Evolutionary conservation across 2,329 filamentous ascomycete species (phyloP).

Genomic region (Monosporascus sp.): DNA sequence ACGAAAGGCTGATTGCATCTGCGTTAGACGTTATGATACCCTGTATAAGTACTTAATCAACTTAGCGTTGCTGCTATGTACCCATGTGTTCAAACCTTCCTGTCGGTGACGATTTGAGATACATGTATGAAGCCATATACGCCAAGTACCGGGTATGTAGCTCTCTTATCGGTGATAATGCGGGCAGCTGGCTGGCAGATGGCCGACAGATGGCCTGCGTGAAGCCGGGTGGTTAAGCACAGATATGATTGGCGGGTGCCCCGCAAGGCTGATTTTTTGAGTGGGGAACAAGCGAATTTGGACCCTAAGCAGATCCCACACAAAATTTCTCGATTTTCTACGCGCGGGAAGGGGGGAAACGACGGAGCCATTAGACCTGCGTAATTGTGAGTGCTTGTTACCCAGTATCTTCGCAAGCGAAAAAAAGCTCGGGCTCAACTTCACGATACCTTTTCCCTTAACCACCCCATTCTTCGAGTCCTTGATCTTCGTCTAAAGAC

Average conservation of each 20-base stretch:
- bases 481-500: slow-evolving; percentile 9
- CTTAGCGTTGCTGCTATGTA: background rate
- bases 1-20: background rate
- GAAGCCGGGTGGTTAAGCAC: background rate
- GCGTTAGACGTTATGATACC: background rate
- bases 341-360: slow-evolving; percentile 21
- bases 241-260: slow-evolving; percentile 23
- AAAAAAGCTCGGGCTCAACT: slow-evolving; percentile 29
- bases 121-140: too few species aligned
- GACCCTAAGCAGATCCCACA: slow-evolving; percentile 50
- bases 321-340: slow-evolving; percentile 32
- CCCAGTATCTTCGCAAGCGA: slow-evolving; percentile 21
- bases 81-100: too few species aligned
- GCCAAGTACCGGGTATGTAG: background rate
- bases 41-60: slow-evolving; percentile 2
- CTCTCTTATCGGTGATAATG: background rate
- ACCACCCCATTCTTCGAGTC: slow-evolving; percentile 26
- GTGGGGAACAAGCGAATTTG: slow-evolving; percentile 13
- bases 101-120: too few species aligned
- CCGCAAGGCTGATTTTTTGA: slow-evolving; percentile 14
- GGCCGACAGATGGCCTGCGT: too few species aligned
- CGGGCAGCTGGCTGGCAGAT: too few species aligned
- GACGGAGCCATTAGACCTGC: too few species aligned
- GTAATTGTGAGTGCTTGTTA: too few species aligned
- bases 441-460: slow-evolving; percentile 30